Percentiles rank a stretch among this genome's conserved stretches.
Conservation (phyloP, 2,329 filamentous ascomycete species). For the Cladophialophora yegresii region DNA sequence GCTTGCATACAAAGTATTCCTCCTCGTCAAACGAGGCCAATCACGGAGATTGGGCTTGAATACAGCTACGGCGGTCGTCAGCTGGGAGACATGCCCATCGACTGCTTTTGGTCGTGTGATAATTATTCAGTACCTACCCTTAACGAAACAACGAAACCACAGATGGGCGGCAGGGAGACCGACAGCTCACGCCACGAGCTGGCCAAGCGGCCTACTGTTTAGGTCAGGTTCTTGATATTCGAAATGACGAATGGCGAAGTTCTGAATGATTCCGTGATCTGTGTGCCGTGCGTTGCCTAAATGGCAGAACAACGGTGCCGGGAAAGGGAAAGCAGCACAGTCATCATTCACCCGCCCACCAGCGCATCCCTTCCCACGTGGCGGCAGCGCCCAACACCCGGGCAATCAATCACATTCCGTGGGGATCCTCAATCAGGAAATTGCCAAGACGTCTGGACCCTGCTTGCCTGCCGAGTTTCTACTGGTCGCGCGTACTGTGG, state of each 20-base stretch:
- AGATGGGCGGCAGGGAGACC: too few species aligned
- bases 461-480: neutral
- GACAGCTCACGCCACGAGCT: too few species aligned
- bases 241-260: too few species aligned
- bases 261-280: neutral
- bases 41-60: neutral
- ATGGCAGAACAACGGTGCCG: neutral
- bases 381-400: neutral
- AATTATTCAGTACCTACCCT: neutral
- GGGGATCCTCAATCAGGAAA: neutral
- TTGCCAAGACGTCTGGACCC: neutral
- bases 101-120: neutral
- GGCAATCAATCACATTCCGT: neutral
- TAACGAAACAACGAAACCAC: neutral
- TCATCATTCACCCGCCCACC: neutral
- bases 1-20: neutral
- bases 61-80: neutral
- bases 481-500: neutral
- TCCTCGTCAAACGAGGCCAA: neutral
- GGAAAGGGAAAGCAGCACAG: neutral
- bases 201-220: too few species aligned
- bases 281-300: neutral
- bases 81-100: neutral
- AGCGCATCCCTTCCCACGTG: neutral
- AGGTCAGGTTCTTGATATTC: neutral